Percentiles rank a stretch among this genome's conserved stretches.
Evolutionary conservation across 2,329 filamentous ascomycete species (phyloP).

Genomic region (Diaporthe sp.): DNA sequence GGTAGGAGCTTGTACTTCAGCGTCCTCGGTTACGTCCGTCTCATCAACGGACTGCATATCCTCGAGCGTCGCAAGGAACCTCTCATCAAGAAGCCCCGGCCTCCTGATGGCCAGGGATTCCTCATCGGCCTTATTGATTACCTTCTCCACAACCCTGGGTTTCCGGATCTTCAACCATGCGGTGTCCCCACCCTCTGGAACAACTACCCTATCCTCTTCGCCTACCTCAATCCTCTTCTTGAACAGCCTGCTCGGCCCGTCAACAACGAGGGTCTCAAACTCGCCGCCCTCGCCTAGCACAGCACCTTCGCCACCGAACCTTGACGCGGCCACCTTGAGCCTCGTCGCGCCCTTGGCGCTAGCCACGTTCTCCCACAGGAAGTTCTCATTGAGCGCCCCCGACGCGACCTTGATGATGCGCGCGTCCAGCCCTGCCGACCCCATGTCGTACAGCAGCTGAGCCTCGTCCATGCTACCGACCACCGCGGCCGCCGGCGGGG

Average conservation of each 20-base stretch:
- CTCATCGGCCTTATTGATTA: constrained; percentile 39
- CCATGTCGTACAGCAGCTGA: constrained; percentile 86
- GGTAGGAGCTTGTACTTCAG: not conserved
- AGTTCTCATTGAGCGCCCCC: constrained; percentile 84
- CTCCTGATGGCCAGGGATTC: constrained; percentile 58
- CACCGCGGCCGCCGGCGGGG: constrained; percentile 49
- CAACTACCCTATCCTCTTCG: constrained; percentile 64
- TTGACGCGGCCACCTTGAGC: constrained; percentile 68
- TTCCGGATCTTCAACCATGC: constrained; percentile 76
- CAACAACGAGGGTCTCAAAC: constrained; percentile 91
- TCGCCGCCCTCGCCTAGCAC: constrained; percentile 94
- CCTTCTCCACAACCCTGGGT: constrained; percentile 67
- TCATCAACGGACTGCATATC: constrained; percentile 44
- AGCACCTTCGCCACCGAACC: constrained; percentile 80
- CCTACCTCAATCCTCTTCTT: constrained; percentile 76
- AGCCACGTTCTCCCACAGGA: constrained; percentile 86
- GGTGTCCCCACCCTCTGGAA: constrained; percentile 81
- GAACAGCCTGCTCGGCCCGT: constrained; percentile 83
- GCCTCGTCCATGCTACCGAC: constrained; percentile 57
- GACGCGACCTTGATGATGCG: constrained; percentile 95
- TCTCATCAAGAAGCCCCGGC: constrained; percentile 77
- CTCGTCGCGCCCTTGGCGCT: constrained; percentile 62
- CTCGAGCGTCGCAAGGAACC: constrained; percentile 63
- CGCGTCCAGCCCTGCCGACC: constrained; percentile 82
- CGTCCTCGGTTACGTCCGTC: not conserved